Conservation (phyloP, 768 basidiomycete genomes). For the Amanita thiersii region DNA sequence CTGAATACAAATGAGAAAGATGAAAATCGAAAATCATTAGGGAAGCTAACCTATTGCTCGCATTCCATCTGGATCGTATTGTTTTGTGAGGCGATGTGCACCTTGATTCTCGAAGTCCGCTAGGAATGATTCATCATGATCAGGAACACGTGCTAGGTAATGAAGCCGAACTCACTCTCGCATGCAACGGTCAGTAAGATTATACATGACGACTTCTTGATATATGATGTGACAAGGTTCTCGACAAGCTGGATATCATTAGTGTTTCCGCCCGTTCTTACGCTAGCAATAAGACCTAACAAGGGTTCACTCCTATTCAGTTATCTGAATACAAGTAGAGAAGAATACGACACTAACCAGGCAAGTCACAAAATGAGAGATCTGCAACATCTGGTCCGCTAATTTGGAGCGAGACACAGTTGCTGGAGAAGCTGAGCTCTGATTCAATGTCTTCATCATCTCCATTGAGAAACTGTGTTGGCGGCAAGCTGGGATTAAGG, state of each 20-base stretch:
- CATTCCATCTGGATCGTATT: slow-evolving; percentile 50
- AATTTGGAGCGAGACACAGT: slow-evolving; percentile 51
- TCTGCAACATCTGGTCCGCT: slow-evolving; percentile 53
- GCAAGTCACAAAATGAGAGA: slow-evolving; percentile 58
- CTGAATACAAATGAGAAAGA: slow-evolving; percentile 21
- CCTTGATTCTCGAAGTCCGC: slow-evolving; percentile 81
- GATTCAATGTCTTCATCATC: slow-evolving; percentile 17
- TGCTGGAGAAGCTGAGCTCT: slow-evolving; percentile 40
- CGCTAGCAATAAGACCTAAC: slow-evolving; percentile 56
- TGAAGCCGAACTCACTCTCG: slow-evolving; percentile 39
- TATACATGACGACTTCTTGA: slow-evolving; percentile 52
- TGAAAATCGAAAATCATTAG: background rate
- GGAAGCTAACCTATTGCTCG: slow-evolving; percentile 58
- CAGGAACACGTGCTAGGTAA: background rate
- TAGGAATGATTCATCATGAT: slow-evolving; percentile 21
- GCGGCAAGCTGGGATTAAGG: slow-evolving; percentile 40
- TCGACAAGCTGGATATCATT: slow-evolving; percentile 58
- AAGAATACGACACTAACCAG: slow-evolving; percentile 31
- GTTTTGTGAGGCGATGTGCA: slow-evolving; percentile 56
- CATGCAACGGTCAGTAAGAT: slow-evolving; percentile 55
- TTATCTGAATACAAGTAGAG: too few relatives aligned
- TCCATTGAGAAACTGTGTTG: slow-evolving; percentile 29
- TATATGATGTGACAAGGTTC: slow-evolving; percentile 49
- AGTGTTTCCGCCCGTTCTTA: slow-evolving; percentile 37
- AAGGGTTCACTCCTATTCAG: too few relatives aligned